Evolutionary conservation across 2,329 filamentous ascomycete species (phyloP).

Genomic region (Fusarium cyanostomum): DNA sequence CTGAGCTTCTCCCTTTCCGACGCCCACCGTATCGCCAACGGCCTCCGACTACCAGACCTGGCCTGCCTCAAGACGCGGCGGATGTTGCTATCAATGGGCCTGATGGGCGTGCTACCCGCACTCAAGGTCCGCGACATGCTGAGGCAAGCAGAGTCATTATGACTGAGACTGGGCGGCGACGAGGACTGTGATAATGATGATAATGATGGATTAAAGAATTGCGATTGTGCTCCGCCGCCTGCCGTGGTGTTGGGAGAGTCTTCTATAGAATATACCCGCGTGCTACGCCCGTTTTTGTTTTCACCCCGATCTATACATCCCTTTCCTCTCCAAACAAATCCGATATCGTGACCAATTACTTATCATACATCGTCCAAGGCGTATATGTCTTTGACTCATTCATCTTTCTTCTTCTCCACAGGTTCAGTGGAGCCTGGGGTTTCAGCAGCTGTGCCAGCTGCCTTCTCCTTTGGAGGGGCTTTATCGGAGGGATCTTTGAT

Average conservation of each 20-base stretch:
- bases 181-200: slow-evolving; percentile 7
- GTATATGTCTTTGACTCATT: slow-evolving; percentile 31
- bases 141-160: slow-evolving; percentile 34
- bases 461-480: slow-evolving; percentile 16
- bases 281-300: slow-evolving; percentile 30
- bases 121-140: slow-evolving; percentile 35
- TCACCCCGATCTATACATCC: slow-evolving; percentile 31
- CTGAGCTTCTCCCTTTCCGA: slow-evolving; percentile 36
- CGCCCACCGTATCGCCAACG: slow-evolving; percentile 22
- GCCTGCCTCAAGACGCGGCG: slow-evolving; percentile 43
- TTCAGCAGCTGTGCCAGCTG: slow-evolving; percentile 24
- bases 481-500: slow-evolving; percentile 51
- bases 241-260: slow-evolving; percentile 36
- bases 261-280: slow-evolving; percentile 43
- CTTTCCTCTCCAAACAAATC: slow-evolving; percentile 14
- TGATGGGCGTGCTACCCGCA: slow-evolving; percentile 43
- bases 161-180: slow-evolving; percentile 21
- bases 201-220: slow-evolving; percentile 28
- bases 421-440: slow-evolving; percentile 19
- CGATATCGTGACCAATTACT: slow-evolving; percentile 22
- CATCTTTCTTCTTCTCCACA: slow-evolving; percentile 32
- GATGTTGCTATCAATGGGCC: slow-evolving; percentile 45
- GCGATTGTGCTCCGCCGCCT: slow-evolving; percentile 28
- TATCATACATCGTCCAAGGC: slow-evolving; percentile 41
- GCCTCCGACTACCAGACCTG: slow-evolving; percentile 40